Conservation (phyloP, 257 asterid genomes). For the Ilex aquifolium region DNA sequence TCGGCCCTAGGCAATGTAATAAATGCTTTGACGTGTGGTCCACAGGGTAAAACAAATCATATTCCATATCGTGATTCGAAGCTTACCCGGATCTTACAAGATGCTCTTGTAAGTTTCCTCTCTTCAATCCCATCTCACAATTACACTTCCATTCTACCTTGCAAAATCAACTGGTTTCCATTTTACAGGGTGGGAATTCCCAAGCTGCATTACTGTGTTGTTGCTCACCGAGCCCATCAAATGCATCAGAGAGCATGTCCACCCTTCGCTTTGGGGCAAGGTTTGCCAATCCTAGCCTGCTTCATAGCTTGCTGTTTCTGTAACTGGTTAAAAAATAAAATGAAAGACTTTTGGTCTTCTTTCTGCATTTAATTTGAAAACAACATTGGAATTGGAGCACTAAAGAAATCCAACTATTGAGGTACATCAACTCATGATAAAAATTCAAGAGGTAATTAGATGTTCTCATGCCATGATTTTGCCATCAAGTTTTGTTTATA, state of each 20-base stretch:
- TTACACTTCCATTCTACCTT: conserved; percentile 4
- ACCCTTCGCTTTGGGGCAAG: conserved; percentile 88
- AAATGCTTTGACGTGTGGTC: conserved; percentile 58
- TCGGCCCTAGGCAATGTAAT: conserved; percentile 87
- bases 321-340: no score
- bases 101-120: conserved; percentile 58
- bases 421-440: no score
- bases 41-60: conserved; percentile 54
- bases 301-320: no score
- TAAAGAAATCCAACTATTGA: no score
- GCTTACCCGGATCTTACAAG: conserved; percentile 82
- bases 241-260: conserved; percentile 74
- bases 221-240: conserved; percentile 85
- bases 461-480: no score
- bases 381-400: no score
- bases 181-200: conserved; percentile 69
- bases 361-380: no score
- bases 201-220: conserved; percentile 81
- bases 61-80: conserved; percentile 85
- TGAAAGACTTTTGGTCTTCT: no score
- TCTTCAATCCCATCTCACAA: conserved; percentile 11
- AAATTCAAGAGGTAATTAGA: no score
- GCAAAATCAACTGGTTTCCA: conserved; percentile 20
- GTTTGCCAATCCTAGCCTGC: conserved; percentile 20
- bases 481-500: no score